Base-by-base conservation (phyloP, 495 filamentous ascomycete genomes). In the Aspergillus carlsbadensis region DNA sequence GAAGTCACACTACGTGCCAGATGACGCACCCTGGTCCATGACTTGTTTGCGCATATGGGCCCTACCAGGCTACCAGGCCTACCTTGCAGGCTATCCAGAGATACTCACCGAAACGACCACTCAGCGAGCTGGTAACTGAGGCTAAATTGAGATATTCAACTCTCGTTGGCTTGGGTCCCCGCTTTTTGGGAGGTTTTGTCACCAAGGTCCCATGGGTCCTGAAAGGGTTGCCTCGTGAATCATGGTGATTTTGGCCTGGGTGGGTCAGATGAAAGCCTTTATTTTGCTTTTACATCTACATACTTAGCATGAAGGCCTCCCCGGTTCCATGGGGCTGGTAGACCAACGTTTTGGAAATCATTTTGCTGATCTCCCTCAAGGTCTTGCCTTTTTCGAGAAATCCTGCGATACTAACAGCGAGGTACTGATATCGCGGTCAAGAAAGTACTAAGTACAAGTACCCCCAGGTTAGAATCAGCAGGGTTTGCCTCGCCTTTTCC, bases 261-360 rank as follows among this genome's bases (percentile, higher is more conserved):
- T 18, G 14, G 29, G 22, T 36, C 31, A 14, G 1, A 24, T 39
- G 33, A 22, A 24, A 21, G 20, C 2, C 34, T 36, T 50, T 49
- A 10, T 45, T 45, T 47, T 36, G 45, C 45, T 49, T 49, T 49
- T 49, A 15, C 31, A 18, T 14, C 31, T 35, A 29, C 47, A n/a
- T 39, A 50, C 24, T 39, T n/a, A n/a, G n/a, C n/a, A n/a, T n/a
- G n/a, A 39, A 50, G 34, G 18, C 29, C 47, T 5, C 11, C 21
- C 21, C 20, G 47, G 31, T n/a, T 14, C 47, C 47, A 21, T 21
- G 34, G 47, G 3, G 17, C 31, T 26, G 33, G 47, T 50, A 50
- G 10, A 50, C 34, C 14, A 26, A 45, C 42, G 21, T 11, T 21
- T 31, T 39, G 10, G 31, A 20, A 14, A 18, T 17, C 24, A 13